Evolutionary conservation across 2,329 filamentous ascomycete species (phyloP), one percentile per base, ranked within the genome.

Genomic region (Hypoxylon rubiginosum): DNA sequence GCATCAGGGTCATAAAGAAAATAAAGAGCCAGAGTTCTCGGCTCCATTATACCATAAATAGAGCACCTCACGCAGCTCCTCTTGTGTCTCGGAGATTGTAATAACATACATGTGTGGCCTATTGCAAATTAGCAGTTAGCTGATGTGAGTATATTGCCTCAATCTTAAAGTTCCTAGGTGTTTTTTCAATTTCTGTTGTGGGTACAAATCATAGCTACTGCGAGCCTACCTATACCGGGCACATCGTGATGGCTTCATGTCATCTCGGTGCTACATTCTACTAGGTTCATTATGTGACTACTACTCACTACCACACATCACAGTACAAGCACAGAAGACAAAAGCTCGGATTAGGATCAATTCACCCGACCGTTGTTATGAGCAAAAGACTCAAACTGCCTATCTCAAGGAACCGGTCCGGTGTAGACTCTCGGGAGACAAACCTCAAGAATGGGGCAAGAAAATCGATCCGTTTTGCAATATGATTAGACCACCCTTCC

Each of bases 361-460:
- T 66, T 66, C 58, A 57, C 66, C 66, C 58, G 57, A 43, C 10
- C 39, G 50, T 57, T 59, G 13, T 39, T 55, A 68, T 70, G 74
- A 70, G 71, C 69, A 36, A 34, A 70, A 56, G 36, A 72, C 72
- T 71, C n/a, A 63, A 65, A 70, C 59, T 61, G 71, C 70, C 72
- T 72, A 70, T 72, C 62, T 70, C 62, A 56, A 69, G 53, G 58
- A 69, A 61, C 64, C 58, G 46, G 52, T 60, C 61, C 64, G 45
- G 64, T 57, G 55, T 30, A 49, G 26, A 30, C 24, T 36, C 50
- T 62, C 58, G 39, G 39, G 39, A n/a, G 39, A 41, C 9, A 65
- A 58, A 49, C 62, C 64, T 66, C 64, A 60, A n/a, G 68, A 71
- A 69, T 62, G 60, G 61, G 62, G 56, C 60, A 71, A 59, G 59